Conservation (phyloP, 345 rosid genomes). For the Hibiscus mutabilis region DNA sequence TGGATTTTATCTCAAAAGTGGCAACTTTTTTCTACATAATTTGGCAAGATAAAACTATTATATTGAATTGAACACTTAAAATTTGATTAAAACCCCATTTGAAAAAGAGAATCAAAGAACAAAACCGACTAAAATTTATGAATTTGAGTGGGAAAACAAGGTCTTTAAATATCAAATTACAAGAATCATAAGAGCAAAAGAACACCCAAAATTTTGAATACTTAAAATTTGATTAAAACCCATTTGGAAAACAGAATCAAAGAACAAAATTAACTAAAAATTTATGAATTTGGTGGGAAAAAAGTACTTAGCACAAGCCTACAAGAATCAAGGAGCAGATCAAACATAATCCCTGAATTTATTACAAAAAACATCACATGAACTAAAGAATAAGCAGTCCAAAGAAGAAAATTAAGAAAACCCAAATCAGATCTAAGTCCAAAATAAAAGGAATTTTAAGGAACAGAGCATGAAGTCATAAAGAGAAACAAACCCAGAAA, state of each 20-base stretch:
- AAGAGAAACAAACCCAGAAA: background rate
- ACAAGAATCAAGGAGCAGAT: slow-evolving; percentile 11
- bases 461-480: background rate
- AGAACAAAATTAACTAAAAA: background rate
- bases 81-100: slow-evolving; percentile 15
- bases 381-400: background rate
- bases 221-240: background rate
- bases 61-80: background rate
- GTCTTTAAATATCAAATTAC: background rate
- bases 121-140: background rate
- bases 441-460: background rate
- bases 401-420: background rate
- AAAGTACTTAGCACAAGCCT: background rate
- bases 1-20: slow-evolving; percentile 17
- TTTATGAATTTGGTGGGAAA: background rate
- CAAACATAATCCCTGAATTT: slow-evolving; percentile 5
- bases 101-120: slow-evolving; percentile 4
- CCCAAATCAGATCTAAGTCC: slow-evolving; percentile 30
- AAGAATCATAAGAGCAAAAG: background rate
- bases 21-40: background rate
- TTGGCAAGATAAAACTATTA: slow-evolving; percentile 1
- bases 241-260: background rate
- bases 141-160: background rate
- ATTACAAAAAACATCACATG: background rate
- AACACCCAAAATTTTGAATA: background rate